These are phyloP conservation scores for Fusarium sulawesiense DNA, from an alignment of 2,329 filamentous ascomycete species.

Conservation along the genomic window DNA sequence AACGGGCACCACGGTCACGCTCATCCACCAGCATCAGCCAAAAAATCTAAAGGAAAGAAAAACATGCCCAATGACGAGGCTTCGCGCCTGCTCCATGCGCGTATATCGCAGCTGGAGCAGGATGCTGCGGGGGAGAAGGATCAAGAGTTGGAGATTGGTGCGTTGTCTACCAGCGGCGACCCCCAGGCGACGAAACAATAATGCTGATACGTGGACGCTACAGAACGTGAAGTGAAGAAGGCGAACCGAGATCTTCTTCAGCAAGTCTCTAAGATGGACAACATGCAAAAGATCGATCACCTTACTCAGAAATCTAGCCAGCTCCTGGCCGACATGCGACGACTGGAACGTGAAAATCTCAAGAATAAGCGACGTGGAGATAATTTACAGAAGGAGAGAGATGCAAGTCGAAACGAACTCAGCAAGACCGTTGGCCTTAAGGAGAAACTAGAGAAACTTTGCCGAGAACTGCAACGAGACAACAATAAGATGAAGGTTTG, in stretches of 20 bases:
- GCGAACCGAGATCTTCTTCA: slow-evolving; percentile 91
- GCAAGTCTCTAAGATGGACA: slow-evolving; percentile 90
- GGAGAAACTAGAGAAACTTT: slow-evolving; percentile 96
- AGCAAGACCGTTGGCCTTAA: slow-evolving; percentile 92
- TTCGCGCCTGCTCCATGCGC: slow-evolving; percentile 88
- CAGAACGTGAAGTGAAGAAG: slow-evolving; percentile 93
- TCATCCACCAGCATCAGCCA: slow-evolving; percentile 58
- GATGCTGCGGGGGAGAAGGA: slow-evolving; percentile 95
- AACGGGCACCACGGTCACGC: slow-evolving; percentile 57
- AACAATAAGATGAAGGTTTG: slow-evolving; percentile 97
- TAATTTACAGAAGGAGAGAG: slow-evolving; percentile 95
- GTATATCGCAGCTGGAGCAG: slow-evolving; percentile 94
- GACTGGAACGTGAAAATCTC: slow-evolving; percentile 90
- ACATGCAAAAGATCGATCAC: slow-evolving; percentile 89
- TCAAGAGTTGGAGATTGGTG: slow-evolving; percentile 95
- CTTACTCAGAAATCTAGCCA: slow-evolving; percentile 93
- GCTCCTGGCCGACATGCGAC: slow-evolving; percentile 93
- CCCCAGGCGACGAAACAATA: slow-evolving; percentile 16
- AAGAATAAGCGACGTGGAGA: slow-evolving; percentile 97
- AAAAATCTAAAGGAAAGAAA: slow-evolving; percentile 89
- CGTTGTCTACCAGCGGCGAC: slow-evolving; percentile 47
- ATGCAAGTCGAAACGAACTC: slow-evolving; percentile 86
- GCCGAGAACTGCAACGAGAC: slow-evolving; percentile 91
- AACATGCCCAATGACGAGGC: slow-evolving; percentile 86
- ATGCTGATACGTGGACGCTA: slow-evolving; percentile 47